These are phyloP conservation scores for Tylopilus vinaceipallidus DNA, from an alignment of 768 basidiomycete genomes.

Conservation along the genomic window DNA sequence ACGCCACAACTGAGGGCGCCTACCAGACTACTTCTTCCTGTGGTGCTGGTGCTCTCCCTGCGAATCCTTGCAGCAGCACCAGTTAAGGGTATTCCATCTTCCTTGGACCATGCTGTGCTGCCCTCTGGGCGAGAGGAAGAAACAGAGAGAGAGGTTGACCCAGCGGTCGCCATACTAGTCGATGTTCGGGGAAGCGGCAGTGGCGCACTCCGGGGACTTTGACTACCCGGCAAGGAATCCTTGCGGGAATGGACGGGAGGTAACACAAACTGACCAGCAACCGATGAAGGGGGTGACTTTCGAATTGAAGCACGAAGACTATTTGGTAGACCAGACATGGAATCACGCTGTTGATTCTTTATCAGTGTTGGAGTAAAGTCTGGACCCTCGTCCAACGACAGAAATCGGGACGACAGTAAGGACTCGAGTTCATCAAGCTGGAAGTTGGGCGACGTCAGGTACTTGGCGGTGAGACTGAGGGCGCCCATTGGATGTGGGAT, in stretches of 20 bases:
- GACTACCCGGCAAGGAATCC: constrained; percentile 37
- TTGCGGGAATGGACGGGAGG: constrained; percentile 36
- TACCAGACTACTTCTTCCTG: constrained; percentile 32
- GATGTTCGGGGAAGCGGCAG: constrained; percentile 36
- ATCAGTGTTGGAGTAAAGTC: constrained; percentile 72
- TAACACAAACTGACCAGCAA: constrained; percentile 47
- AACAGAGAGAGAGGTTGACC: constrained; percentile 40
- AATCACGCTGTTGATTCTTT: constrained; percentile 62
- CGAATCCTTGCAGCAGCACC: constrained; percentile 45
- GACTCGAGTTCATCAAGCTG: constrained; percentile 76
- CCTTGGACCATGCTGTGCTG: constrained; percentile 36
- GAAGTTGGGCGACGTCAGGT: constrained; percentile 67
- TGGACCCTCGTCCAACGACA: constrained; percentile 62
- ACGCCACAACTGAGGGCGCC: not conserved
- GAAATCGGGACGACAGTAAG: constrained; percentile 68
- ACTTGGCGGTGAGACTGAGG: constrained; percentile 59
- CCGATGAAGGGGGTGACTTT: constrained; percentile 42
- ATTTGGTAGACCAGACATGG: constrained; percentile 42
- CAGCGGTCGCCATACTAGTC: constrained; percentile 30
- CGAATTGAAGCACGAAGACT: constrained; percentile 46
- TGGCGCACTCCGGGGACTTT: constrained; percentile 35
- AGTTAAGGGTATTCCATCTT: constrained; percentile 33
- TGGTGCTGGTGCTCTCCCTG: constrained; percentile 48
- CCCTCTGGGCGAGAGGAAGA: constrained; percentile 40
- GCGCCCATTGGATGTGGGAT: constrained; percentile 69